phyloP scores from a whole-genome alignment of 129 eudicot genomes.

The Arctium lappa region DNA sequence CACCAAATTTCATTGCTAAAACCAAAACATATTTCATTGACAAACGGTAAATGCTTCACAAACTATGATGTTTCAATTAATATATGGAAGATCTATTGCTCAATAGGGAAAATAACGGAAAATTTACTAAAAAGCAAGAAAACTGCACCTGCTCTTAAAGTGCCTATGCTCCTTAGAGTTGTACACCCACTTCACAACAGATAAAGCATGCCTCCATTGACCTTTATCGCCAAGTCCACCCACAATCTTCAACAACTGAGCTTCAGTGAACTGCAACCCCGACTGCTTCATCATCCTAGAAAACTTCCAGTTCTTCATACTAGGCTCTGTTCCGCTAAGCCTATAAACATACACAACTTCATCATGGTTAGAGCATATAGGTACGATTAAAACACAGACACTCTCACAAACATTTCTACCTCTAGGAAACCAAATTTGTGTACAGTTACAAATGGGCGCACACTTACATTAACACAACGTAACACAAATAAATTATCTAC shows the following conservation, averaged over 20 bases:
- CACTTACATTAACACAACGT: neutral
- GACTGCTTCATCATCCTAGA: slow-evolving; percentile 73
- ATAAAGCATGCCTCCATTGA: slow-evolving; percentile 78
- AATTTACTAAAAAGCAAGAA: slow-evolving; percentile 7
- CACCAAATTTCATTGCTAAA: neutral
- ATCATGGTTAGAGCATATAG: neutral
- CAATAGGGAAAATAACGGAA: neutral
- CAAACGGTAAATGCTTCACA: neutral
- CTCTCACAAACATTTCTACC: neutral
- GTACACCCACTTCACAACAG: slow-evolving; percentile 87
- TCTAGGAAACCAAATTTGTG: neutral
- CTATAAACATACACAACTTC: slow-evolving; percentile 30
- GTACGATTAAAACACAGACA: neutral
- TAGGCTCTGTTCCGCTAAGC: slow-evolving; percentile 63
- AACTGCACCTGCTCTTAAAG: slow-evolving; percentile 75
- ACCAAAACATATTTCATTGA: neutral
- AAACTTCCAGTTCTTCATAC: slow-evolving; percentile 89
- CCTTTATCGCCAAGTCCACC: slow-evolving; percentile 77
- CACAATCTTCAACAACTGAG: slow-evolving; percentile 75
- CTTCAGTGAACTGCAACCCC: slow-evolving; percentile 72
- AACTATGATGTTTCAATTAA: neutral
- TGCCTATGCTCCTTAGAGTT: slow-evolving; percentile 60
- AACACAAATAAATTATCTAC: neutral
- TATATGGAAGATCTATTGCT: neutral
- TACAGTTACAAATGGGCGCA: neutral